Evolutionary conservation across 2,329 filamentous ascomycete species (phyloP).

Genomic region (Teratosphaeria zuluensis): DNA sequence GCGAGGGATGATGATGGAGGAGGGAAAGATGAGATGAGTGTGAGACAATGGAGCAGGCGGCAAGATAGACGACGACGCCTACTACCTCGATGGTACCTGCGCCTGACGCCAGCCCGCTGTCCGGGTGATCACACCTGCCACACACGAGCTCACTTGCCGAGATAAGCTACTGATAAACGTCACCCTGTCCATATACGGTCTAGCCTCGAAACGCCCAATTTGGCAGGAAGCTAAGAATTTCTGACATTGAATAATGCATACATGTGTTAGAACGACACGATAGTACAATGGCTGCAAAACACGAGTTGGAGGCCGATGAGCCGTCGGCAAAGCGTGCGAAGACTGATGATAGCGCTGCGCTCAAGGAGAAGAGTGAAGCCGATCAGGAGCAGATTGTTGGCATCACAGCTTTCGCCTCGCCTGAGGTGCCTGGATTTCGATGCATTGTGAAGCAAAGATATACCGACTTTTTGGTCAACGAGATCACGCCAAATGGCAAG

Average conservation of each 20-base stretch:
- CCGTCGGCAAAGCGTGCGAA: constrained; percentile 3
- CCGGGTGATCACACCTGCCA: background rate
- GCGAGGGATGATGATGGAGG: background rate
- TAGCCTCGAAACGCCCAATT: background rate
- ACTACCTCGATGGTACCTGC: background rate
- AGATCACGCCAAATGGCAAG: constrained; percentile 65
- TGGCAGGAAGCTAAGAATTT: background rate
- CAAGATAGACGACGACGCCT: background rate
- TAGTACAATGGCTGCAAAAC: constrained; percentile 8
- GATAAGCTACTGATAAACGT: background rate
- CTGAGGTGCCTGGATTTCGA: constrained; percentile 48
- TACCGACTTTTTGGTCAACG: constrained; percentile 87
- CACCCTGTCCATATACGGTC: background rate
- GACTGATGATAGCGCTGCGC: background rate
- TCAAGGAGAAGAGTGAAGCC: background rate
- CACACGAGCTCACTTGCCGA: background rate
- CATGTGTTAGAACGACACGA: background rate
- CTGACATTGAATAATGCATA: background rate
- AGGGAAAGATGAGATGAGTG: background rate
- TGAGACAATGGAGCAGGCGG: background rate
- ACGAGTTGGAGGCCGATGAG: constrained; percentile 3
- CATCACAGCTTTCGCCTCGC: constrained; percentile 54
- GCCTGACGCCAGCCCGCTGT: background rate
- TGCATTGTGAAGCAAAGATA: constrained; percentile 67
- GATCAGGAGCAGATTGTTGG: constrained; percentile 40